Base-by-base conservation (phyloP, 768 basidiomycete genomes). In the Suillus variegatus region DNA sequence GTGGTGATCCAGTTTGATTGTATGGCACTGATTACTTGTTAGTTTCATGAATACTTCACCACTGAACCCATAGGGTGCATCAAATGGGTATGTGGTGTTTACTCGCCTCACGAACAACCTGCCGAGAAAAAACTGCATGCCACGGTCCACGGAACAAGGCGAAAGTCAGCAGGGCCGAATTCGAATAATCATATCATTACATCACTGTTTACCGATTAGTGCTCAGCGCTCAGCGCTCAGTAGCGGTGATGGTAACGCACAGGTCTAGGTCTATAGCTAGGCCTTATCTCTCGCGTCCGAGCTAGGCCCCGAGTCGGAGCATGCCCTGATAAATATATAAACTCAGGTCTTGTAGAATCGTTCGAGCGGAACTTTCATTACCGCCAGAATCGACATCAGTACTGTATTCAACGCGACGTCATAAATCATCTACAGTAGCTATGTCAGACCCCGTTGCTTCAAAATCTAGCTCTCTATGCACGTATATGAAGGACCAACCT, bases 391-490 rank as follows among this genome's bases (percentile, higher is more conserved):
- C 51, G 28, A 52, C 51, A 16, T 10, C 5, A 18, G 52, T 32
- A 32, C 18, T 28, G 2, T 32, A 35, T 35, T 35, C 32, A 10
- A 35, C 54, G 32, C 32, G 18, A 20, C 32, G 20, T 6, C 20
- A 10, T 32, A 2, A 35, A 2, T 12, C 12, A 35, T 35, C 10
- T 6, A n/a, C 2, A 12, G 10, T 1, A 20, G 12, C 32, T 66
- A 89, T 89, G 88, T 69, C 85, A 8, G 92, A 94, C 72, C 85
- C 91, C 10, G 91, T 93, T 0, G 89, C 89, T 35, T 54, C 52
- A 18, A 54, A 54, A 1, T 54, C 28, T 10, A 18, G 52, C 8
- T 95, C 93, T 73, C 82, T 94, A 51, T 85, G 86, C 74, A 90
- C 87, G 85, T 95, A 94, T 80, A 94, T 71, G 52, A 54, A 54